Evolutionary conservation across 2,329 filamentous ascomycete genomes (phyloP).

Genomic region (Phoma sp.): DNA sequence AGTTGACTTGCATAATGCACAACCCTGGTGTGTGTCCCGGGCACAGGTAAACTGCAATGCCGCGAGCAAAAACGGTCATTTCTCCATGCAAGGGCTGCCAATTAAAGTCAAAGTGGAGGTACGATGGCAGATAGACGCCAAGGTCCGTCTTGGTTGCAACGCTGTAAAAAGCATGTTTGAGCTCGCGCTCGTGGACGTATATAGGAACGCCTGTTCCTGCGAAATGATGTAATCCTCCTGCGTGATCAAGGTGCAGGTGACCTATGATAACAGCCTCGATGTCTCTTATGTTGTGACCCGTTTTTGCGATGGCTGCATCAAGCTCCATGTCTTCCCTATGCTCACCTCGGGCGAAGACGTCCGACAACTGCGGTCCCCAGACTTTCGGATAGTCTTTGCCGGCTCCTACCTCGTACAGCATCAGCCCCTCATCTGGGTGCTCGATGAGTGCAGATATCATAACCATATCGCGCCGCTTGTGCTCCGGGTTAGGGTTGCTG

Average conservation of each 20-base stretch:
- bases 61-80: constrained; percentile 40
- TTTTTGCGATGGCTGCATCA: constrained; percentile 29
- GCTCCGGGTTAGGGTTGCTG: constrained; percentile 1
- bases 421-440: constrained; percentile 44
- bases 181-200: constrained; percentile 47
- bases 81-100: constrained; percentile 43
- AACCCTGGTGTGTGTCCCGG: constrained; percentile 48
- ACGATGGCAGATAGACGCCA: constrained; percentile 12
- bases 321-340: constrained; percentile 28
- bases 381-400: constrained; percentile 16
- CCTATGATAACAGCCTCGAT: constrained; percentile 47
- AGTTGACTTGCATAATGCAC: constrained; percentile 45
- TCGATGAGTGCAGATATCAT: constrained; percentile 36
- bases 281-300: constrained; percentile 45
- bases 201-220: constrained; percentile 43
- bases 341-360: constrained; percentile 40
- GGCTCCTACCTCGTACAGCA: constrained; percentile 46
- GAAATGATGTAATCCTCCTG: constrained; percentile 45
- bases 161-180: constrained; percentile 47
- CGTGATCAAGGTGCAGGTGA: constrained; percentile 48
- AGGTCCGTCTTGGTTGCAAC: constrained; percentile 45
- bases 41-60: constrained; percentile 40
- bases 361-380: constrained; percentile 37
- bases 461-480: constrained; percentile 31
- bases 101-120: constrained; percentile 44